These are phyloP conservation scores for Pseudocercospora musae DNA, from an alignment of 2,329 filamentous ascomycete species.

Conservation along the genomic window DNA sequence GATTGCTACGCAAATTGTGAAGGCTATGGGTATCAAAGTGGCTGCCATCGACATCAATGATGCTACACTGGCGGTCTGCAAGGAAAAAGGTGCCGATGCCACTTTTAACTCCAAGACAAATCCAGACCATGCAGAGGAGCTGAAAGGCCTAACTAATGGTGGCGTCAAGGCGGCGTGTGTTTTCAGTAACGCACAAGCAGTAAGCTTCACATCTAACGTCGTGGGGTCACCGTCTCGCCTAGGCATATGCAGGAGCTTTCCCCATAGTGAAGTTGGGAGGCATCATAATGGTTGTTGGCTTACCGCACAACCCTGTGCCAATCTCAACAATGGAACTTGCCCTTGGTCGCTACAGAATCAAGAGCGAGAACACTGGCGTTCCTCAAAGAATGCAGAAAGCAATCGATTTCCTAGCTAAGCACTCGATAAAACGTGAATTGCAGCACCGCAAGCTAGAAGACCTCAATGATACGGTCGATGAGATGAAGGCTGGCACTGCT, in stretches of 20 bases:
- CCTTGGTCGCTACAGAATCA: constrained; percentile 19
- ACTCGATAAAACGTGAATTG: constrained; percentile 20
- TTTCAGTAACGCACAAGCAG: constrained; percentile 21
- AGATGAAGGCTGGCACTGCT: constrained; percentile 19
- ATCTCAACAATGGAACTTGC: constrained; percentile 21
- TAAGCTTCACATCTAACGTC: neutral
- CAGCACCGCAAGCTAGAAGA: constrained; percentile 20
- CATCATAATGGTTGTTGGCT: constrained; percentile 20
- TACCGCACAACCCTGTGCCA: constrained; percentile 14
- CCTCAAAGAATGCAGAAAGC: constrained; percentile 22
- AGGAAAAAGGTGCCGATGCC: constrained; percentile 18
- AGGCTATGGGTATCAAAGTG: constrained; percentile 17
- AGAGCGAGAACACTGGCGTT: constrained; percentile 19
- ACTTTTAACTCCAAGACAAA: constrained; percentile 18
- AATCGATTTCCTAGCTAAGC: constrained; percentile 19
- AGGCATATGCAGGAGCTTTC: constrained; percentile 20
- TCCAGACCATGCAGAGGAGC: constrained; percentile 11
- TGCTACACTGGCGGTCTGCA: constrained; percentile 18
- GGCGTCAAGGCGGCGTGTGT: constrained; percentile 19
- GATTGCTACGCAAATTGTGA: constrained; percentile 20
- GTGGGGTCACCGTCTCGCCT: neutral
- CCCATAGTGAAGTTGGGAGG: constrained; percentile 16
- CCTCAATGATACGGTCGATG: constrained; percentile 22
- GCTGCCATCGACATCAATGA: constrained; percentile 21
- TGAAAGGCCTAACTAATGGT: constrained; percentile 16